Conservation (phyloP, 2,329 filamentous ascomycete genomes). For the Myotisia sp. region DNA sequence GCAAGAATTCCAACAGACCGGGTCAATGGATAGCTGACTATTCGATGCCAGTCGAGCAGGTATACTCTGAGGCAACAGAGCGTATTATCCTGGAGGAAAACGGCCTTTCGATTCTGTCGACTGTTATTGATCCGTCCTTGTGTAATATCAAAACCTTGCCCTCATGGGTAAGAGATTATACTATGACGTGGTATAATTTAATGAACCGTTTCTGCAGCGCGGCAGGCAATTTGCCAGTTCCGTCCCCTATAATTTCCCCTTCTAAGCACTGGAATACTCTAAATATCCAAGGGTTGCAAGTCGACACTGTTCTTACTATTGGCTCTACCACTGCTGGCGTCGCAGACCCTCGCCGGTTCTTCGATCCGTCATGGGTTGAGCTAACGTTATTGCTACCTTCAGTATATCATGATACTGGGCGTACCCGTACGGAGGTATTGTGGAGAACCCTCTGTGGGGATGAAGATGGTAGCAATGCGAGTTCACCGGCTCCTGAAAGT, state of each 20-base stretch:
- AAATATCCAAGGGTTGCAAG: slow-evolving; percentile 6
- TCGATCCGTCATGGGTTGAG: slow-evolving; percentile 10
- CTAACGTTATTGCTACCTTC: slow-evolving; percentile 6
- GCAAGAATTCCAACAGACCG: neutral
- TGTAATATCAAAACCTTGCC: slow-evolving; percentile 8
- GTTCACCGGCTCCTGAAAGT: slow-evolving; percentile 5
- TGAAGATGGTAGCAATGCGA: slow-evolving; percentile 1
- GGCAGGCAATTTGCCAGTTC: slow-evolving; percentile 3
- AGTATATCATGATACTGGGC: slow-evolving; percentile 7
- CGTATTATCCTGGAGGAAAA: slow-evolving; percentile 6
- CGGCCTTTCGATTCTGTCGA: slow-evolving; percentile 7
- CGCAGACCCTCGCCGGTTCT: slow-evolving; percentile 6
- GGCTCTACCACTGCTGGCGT: slow-evolving; percentile 6
- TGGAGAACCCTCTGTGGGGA: slow-evolving; percentile 11
- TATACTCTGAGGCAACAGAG: slow-evolving; percentile 9
- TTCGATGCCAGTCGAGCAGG: slow-evolving; percentile 8
- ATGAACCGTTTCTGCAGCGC: slow-evolving; percentile 5
- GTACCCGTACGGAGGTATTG: slow-evolving; percentile 8
- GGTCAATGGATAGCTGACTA: slow-evolving; percentile 8
- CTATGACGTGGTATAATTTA: slow-evolving; percentile 7
- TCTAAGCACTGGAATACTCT: slow-evolving; percentile 4
- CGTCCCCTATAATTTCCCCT: neutral
- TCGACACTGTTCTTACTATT: slow-evolving; percentile 8
- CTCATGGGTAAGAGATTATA: slow-evolving; percentile 10
- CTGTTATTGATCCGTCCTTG: slow-evolving; percentile 7